Evolutionary conservation across 2,329 filamentous ascomycete genomes (phyloP), one percentile per base, ranked within the genome.

Genomic region (Aspergillus sp.): DNA sequence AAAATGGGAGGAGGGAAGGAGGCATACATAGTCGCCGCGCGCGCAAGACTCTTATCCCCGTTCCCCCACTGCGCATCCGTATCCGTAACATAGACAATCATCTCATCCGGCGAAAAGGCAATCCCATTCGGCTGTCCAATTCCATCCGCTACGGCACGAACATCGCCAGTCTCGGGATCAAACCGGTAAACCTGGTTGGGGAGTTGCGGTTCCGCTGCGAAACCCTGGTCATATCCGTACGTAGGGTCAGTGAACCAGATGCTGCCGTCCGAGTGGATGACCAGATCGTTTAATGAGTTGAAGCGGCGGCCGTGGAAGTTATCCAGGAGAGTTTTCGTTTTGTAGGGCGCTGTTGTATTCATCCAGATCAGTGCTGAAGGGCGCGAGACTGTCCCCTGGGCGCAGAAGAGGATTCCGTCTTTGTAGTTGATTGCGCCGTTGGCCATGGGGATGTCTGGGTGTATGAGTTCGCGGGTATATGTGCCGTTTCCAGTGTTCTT

Each of bases 381-480:
- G 56, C 13, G 57, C 6, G 41, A 51, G 8, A 53, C 37, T 1
- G 60, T 61, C 6, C 79, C 78, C 51, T 80, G 78, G 0, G 74
- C 70, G 58, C 78, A 80, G 52, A 79, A 76, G 5, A 80, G 65
- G 5, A 80, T 54, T 12, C 73, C 68, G 7, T 72, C 69, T 1
- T 70, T 61, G 66, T 79, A 79, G 57, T 82, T 82, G 34, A 81
- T 74, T 4, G 77, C 80, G 20, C 80, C 81, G 48, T 83, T 83
- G 9, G 74, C 77, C 77, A 82, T 80, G 3, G 68, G 67, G 0
- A 80, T 69, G 4, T 67, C 64, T 0, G 66, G 69, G 1, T 20
- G 15, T 9, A 47, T 47, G 27, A 33, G 12, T 5, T 47, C 45
- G 45, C 45, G 45, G 2, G 33, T 27, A 20, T 47, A 47, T 2